Percentiles rank a stretch among this genome's conserved stretches.
Conservation (phyloP, 2,329 filamentous ascomycete species). For the Drechslerella stenobrocha region DNA sequence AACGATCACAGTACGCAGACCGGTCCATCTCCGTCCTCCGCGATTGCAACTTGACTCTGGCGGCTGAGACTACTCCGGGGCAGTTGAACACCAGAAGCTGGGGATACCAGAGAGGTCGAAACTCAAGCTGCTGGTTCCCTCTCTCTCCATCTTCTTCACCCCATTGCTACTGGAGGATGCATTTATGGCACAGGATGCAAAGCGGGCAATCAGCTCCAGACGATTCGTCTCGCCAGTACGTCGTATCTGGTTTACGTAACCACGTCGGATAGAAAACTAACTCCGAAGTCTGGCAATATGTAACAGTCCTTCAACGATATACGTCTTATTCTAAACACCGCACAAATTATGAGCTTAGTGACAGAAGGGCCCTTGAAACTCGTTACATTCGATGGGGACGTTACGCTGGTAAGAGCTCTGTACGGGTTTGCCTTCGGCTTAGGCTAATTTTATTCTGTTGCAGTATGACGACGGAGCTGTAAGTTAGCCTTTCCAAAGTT, state of each 20-base stretch:
- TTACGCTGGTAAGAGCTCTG: slow-evolving; percentile 65
- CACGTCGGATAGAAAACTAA: too few species aligned
- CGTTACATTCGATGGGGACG: slow-evolving; percentile 95
- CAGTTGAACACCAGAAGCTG: slow-evolving; percentile 71
- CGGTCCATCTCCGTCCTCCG: too few species aligned
- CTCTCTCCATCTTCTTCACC: slow-evolving; percentile 92
- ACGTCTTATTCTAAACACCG: slow-evolving; percentile 87
- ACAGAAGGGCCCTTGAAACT: slow-evolving; percentile 73
- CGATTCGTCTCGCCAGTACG: slow-evolving; percentile 79
- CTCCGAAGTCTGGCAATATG: too few species aligned
- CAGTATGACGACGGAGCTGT: slow-evolving; percentile 55
- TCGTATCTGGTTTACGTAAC: not conserved
- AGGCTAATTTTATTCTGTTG: slow-evolving; percentile 55
- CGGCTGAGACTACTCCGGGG: not conserved
- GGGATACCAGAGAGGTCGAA: slow-evolving; percentile 75
- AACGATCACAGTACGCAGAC: slow-evolving; percentile 84
- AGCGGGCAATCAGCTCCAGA: slow-evolving; percentile 82
- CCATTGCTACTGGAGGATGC: slow-evolving; percentile 81
- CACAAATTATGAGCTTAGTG: slow-evolving; percentile 89
- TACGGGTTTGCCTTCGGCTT: slow-evolving; percentile 36
- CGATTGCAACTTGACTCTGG: not conserved
- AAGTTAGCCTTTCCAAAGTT: slow-evolving; percentile 8
- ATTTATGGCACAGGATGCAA: slow-evolving; percentile 84
- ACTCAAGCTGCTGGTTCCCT: slow-evolving; percentile 85
- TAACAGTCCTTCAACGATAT: slow-evolving; percentile 88